Evolutionary conservation across 805 yeast species (phyloP), one percentile per base, ranked within the genome.

Genomic region (Wickerhamomyces rabaulensis): DNA sequence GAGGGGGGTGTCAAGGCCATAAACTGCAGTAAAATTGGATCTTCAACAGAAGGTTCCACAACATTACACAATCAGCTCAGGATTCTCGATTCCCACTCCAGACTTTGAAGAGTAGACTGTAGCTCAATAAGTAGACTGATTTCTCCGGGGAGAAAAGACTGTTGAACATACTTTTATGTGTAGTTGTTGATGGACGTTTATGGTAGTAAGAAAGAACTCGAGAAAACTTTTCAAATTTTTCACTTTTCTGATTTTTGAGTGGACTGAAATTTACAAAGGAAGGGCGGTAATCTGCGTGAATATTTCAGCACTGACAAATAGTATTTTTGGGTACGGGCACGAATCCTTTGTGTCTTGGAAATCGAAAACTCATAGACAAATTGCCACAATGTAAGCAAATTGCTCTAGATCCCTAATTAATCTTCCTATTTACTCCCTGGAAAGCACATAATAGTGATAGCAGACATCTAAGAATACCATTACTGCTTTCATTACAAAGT

Each of bases 51-150:
- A 49, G 25, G 37, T 43, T 16, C 15, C 16, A 22, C 22, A 40
- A 16, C 35, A 21, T 44, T 52, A 50, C 54, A 47, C 20, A 38
- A 35, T 50, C 43, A 46, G 40, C 50, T 39, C 43, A 25, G 49
- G 48, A 60, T 50, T 44, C 51, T 51, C 52, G 67, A 66, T 63
- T 65, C 64, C 66, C 62, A 56, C 54, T 48, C 54, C 66, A 65
- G 67, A 55, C 57, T 57, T 58, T 58, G 39, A 36, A 36, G 39
- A 36, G 23, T 36, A 36, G 39, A 46, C 50, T 47, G 58, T 38
- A 49, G 56, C 56, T 52, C 56, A 41, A 45, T 48, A 48, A 49
- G 46, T 43, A 45, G 22, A 19, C 35, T 9, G 21, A 9, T 7
- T 17, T 33, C 19, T 17, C 36, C 19, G 9, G 4, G n/a, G 12